Percentiles rank a stretch among this genome's conserved stretches.
These are phyloP conservation scores for Colletotrichum sp. DNA, from an alignment of 2,329 filamentous ascomycete genomes.

Conservation along the genomic window DNA sequence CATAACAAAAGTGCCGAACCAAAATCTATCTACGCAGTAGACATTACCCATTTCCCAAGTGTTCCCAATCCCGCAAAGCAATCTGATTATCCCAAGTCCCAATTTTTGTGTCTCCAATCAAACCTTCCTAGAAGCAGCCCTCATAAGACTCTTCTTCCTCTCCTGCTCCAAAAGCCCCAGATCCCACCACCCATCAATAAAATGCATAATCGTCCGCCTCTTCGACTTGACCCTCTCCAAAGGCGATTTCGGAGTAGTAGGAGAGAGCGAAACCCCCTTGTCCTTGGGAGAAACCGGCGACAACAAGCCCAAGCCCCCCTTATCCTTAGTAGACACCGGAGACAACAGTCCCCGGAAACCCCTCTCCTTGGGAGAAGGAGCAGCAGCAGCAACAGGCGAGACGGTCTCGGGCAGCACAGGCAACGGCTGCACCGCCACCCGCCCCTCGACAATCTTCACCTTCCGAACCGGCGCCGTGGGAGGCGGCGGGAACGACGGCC, in stretches of 20 bases:
- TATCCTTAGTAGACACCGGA: slow-evolving; percentile 25
- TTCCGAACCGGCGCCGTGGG: slow-evolving; percentile 35
- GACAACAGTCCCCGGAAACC: slow-evolving; percentile 10
- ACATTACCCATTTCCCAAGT: slow-evolving; percentile 10
- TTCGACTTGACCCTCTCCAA: slow-evolving; percentile 32
- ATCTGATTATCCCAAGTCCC: not conserved
- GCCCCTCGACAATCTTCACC: slow-evolving; percentile 1
- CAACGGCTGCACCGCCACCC: slow-evolving; percentile 21
- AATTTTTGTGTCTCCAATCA: not conserved
- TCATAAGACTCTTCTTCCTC: slow-evolving; percentile 38
- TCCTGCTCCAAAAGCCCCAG: slow-evolving; percentile 54
- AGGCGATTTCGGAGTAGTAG: not conserved
- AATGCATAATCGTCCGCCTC: slow-evolving; percentile 52
- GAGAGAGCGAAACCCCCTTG: not conserved
- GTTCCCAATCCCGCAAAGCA: not conserved
- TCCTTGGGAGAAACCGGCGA: slow-evolving; percentile 28
- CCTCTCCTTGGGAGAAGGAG: not conserved
- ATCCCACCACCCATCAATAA: slow-evolving; percentile 62
- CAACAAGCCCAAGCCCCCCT: not conserved
- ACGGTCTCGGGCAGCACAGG: slow-evolving; percentile 5
- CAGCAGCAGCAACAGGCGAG: slow-evolving; percentile 17
- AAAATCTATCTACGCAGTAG: slow-evolving; percentile 21
- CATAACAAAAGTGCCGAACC: not conserved
- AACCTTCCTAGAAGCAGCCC: not conserved
- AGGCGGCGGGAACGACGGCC: slow-evolving; percentile 37